Base-by-base conservation (phyloP, 495 filamentous ascomycete genomes). In the Annulohypoxylon nitens region DNA sequence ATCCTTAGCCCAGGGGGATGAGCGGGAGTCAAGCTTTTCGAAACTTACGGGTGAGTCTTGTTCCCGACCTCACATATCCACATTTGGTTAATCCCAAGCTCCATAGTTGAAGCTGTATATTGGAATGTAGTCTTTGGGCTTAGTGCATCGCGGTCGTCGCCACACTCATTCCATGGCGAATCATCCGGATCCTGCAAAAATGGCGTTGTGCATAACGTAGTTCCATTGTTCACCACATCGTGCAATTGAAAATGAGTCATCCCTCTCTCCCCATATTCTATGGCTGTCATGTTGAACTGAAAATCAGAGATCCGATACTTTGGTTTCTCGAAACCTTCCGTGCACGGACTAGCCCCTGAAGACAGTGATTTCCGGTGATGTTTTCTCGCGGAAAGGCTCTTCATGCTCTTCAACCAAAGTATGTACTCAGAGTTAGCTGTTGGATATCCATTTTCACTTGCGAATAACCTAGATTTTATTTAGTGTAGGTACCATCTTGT, bases 1-100 rank as follows among this genome's bases (percentile, higher is more conserved):
- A 33, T 23, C 54, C 11, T 6, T 23, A 14, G 1, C 11, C 7
- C 7, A 57, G 8, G 33, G 33, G 2, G 20, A 23, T 23, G 20
- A 1, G 20, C 20, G 20, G 20, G 20, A 30, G 14, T n/a, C 10
- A 12, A 9, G 43, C 25, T 26, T 2, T 12, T 45, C 50, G n/a
- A 9, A n/a, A 64, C 72, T 41, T 68, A 75, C 72, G 72, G 72
- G 25, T 67, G 53, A 47, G 72, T 75, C 63, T 64, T 71, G 41
- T 75, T 71, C 25, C 58, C 25, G 10, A 25, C 50, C 18, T 75
- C 72, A 34, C 72, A 75, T 53, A 75, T 50, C 72, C 72, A 75
- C 50, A 64, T 37, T 12, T 75, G 67, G 3, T 37, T 70, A 20
- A 75, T 58, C 23, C 67, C 67, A 8, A 75, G 62, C 20, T 59